These are phyloP conservation scores for Metschnikowia continentalis DNA, from an alignment of 805 yeast species.

Conservation along the genomic window DNA sequence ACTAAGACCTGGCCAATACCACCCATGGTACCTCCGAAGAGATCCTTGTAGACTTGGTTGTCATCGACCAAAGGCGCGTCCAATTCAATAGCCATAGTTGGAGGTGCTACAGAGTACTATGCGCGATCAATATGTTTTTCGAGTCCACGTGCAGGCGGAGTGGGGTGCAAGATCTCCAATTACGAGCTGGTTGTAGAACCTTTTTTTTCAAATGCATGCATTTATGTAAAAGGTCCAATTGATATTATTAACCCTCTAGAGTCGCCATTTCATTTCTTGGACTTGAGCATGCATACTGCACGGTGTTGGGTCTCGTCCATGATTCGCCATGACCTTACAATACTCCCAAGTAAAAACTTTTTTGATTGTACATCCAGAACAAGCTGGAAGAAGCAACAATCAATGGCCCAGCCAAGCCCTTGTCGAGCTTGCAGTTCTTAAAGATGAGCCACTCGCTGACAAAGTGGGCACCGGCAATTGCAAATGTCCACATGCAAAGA, in stretches of 20 bases:
- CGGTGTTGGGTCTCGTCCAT: background rate
- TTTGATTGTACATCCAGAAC: conserved; percentile 76
- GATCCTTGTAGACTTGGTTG: conserved; percentile 62
- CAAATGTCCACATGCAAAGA: conserved; percentile 73
- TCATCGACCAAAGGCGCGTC: conserved; percentile 38
- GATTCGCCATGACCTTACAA: background rate
- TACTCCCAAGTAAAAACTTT: conserved; percentile 49
- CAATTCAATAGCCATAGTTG: conserved; percentile 37
- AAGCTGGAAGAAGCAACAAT: conserved; percentile 67
- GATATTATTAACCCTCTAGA: background rate
- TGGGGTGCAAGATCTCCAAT: background rate
- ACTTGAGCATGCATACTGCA: background rate
- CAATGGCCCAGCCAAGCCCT: conserved; percentile 86
- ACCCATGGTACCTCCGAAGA: conserved; percentile 89
- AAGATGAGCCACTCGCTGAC: conserved; percentile 75
- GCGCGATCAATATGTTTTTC: conserved; percentile 3
- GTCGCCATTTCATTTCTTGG: background rate
- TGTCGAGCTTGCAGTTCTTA: conserved; percentile 77
- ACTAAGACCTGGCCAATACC: conserved; percentile 93
- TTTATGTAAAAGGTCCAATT: background rate
- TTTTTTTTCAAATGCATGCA: background rate
- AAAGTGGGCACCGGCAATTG: conserved; percentile 82
- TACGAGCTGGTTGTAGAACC: background rate
- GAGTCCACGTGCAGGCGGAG: background rate
- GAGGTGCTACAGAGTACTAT: background rate